Percentiles rank a stretch among this genome's conserved stretches.
Evolutionary conservation across 169 alveolate species (phyloP).

Genomic region (Cryptosporidium bovis): DNA sequence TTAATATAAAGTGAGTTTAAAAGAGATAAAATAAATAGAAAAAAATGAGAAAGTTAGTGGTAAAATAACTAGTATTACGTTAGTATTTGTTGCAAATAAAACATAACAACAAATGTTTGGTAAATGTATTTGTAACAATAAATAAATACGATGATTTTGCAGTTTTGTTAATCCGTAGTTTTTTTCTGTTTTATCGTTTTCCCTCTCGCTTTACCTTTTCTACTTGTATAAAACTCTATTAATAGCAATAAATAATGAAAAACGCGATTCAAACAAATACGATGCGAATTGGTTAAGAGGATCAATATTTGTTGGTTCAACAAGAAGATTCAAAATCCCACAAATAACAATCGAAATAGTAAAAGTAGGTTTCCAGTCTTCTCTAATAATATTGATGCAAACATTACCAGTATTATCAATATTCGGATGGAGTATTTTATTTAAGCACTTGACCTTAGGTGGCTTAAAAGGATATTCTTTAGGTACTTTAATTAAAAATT

Average conservation of each 20-base stretch:
- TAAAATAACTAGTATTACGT: no score
- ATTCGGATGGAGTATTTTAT: constrained; percentile 91
- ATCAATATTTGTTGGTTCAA: constrained; percentile 88
- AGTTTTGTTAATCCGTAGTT: not conserved
- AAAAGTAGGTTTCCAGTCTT: constrained; percentile 93
- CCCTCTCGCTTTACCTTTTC: not conserved
- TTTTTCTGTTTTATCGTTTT: not conserved
- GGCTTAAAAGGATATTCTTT: constrained; percentile 84
- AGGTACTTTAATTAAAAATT: constrained; percentile 51
- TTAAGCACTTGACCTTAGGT: constrained; percentile 85
- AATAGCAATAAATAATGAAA: constrained; percentile 5
- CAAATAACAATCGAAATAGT: constrained; percentile 87
- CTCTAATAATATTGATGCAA: constrained; percentile 91
- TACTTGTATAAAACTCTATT: constrained; percentile 7
- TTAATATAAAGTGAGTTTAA: no score
- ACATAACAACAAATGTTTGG: no score
- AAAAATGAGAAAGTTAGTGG: no score
- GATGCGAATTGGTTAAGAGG: constrained; percentile 84
- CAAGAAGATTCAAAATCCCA: constrained; percentile 86
- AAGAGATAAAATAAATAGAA: no score
- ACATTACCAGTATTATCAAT: constrained; percentile 92
- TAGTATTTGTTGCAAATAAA: no score
- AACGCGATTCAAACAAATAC: constrained; percentile 5
- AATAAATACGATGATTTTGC: not conserved
- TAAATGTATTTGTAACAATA: no score